Evolutionary conservation across 139 green algal species (phyloP).

Genomic region (Spirogloea muscicola): DNA sequence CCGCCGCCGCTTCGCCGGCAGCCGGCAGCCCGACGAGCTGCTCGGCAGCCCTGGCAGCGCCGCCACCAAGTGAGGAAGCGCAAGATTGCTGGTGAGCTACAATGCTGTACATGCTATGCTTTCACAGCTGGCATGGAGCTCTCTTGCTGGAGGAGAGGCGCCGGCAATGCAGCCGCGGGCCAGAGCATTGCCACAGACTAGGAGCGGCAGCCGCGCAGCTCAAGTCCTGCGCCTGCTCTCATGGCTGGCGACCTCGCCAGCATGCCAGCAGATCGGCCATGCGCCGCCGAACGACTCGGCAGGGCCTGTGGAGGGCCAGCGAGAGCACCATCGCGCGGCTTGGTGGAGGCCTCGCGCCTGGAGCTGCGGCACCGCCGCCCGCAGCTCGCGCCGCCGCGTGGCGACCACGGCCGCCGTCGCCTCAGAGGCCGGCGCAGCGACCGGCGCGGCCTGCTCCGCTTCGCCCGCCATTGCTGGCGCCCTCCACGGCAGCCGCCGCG

Average conservation of each 20-base stretch:
- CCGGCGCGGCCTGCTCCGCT: no score
- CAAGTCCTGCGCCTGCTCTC: neutral
- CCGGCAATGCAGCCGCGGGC: neutral
- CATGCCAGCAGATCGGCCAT: no score
- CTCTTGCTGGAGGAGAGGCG: neutral
- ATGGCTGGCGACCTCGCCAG: no score
- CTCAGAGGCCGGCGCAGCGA: no score
- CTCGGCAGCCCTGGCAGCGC: slow-evolving; percentile 40
- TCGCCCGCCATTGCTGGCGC: no score
- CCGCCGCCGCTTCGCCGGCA: neutral
- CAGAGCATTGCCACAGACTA: neutral
- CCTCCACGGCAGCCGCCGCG: no score
- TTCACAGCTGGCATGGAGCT: neutral
- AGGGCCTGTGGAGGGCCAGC: no score
- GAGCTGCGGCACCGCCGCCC: neutral
- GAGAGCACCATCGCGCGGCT: neutral
- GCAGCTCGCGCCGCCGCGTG: neutral
- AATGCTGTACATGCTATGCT: neutral
- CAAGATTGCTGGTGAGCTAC: neutral
- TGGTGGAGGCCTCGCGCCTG: neutral
- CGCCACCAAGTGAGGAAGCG: neutral
- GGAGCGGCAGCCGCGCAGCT: neutral
- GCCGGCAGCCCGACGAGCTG: slow-evolving; percentile 36
- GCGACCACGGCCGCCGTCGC: no score
- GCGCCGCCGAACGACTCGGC: no score